Evolutionary conservation across 345 rosid genomes (phyloP), one percentile per base, ranked within the genome.

Genomic region (Eucalyptus sideroxylon): DNA sequence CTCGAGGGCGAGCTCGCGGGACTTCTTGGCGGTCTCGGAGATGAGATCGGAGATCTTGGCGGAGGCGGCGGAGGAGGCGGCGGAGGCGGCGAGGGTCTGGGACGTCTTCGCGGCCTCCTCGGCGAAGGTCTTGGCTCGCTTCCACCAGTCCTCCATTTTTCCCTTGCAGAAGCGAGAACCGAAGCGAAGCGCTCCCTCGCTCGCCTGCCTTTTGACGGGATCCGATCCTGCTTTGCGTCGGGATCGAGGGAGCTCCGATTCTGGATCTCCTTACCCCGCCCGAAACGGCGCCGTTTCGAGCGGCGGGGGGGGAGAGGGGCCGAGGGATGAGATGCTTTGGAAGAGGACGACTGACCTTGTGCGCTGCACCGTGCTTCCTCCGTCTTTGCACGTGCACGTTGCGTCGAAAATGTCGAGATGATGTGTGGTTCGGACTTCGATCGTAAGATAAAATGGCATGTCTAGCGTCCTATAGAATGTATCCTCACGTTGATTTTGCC

Each of bases 81-180:
- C 62, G 51, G 82, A 72, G 82, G 82, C 2, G 45, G 83, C 83
- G 83, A 97, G 90, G 80, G 93, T 87, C 87, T 96, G 98, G 17
- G 99, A 95, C 89, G 93, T 95, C 94, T 94, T 95, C 31, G 99
- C 97, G 88, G 99, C 97, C 89, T 97, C 98, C 89, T 96, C 98
- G 15, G 98, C 99, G 90, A 95, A 94, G 50, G 93, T 87, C 92
- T 94, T 95, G 40, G 99, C 99, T 88, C 98, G 92, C 91, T 96
- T 94, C 99, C 98, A 97, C 45, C 97, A 89, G 88, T 95, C 96
- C 91, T 96, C 99, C 62, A 56, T 56, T 56, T 24, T 26, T 56
- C 30, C 62, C 62, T 26, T 24, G 62, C 62, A 56, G 30, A 27
- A 77, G 31, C 67, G 31, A 60, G 26, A 72, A 72, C 2, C 37